Evolutionary conservation across 768 basidiomycete species (phyloP), one percentile per base, ranked within the genome.

Genomic region (Suillus occidentalis): DNA sequence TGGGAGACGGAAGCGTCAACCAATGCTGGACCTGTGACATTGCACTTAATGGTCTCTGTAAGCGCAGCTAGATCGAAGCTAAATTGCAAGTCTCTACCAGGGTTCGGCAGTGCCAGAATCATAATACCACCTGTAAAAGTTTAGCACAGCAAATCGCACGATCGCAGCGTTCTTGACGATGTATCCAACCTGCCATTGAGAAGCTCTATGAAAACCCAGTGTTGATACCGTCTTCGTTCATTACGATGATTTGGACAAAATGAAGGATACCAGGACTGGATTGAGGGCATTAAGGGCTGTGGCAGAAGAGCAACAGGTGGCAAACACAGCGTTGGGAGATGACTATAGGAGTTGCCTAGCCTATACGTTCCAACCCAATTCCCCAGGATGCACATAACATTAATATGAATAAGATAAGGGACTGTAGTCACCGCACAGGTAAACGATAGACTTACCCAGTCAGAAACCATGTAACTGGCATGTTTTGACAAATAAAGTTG

Each of bases 161-260:
- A 78, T 72, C 1, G 70, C 79, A n/a, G 79, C 78, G 58, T 79
- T 80, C 71, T 80, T 81, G 61, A 77, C 63, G 28, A 78, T 67
- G 49, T 76, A 79, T 81, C 76, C n/a, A 79, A 63, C 5, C 76
- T 75, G 43, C 67, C 68, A 4, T 69, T 73, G 16, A 81, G 66
- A 25, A 76, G 63, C 42, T 63, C 72, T 8, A 67, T 47, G 67
- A 59, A 12, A 66, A 69, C 6, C 76, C 73, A 2, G 52, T 65
- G 5, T 71, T 64, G 65, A 80, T 76, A 56, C 73, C 71, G 14
- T 59, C 66, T 49, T 69, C 60, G 58, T 75, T 67, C 9, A 63
- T 63, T 36, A 75, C 72, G 60, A 81, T 78, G n/a, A 81, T 69
- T 39, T 67, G 52, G 13, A 78, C 61, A 52, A 81, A 64, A 62